phyloP scores from a whole-genome alignment of 257 asterid genomes.

The Rauvolfia tetraphylla region DNA sequence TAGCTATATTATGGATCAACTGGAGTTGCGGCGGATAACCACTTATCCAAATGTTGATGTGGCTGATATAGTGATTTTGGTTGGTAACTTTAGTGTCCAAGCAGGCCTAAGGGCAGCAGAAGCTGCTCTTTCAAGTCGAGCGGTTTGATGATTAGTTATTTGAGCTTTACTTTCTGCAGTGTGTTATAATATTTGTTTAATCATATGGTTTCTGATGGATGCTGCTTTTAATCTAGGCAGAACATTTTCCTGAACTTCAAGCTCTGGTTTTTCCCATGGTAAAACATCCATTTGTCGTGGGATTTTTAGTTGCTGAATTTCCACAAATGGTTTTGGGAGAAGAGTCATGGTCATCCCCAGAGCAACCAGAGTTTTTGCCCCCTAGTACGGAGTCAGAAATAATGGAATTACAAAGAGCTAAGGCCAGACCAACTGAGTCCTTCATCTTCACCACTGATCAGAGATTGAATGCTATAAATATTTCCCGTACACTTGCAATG shows the following conservation, averaged over 20 bases:
- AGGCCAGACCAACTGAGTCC: constrained; percentile 41
- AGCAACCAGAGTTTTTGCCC: constrained; percentile 42
- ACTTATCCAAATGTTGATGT: constrained; percentile 54
- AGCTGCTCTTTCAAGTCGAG: constrained; percentile 64
- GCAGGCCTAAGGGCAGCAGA: constrained; percentile 87
- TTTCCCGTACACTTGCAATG: constrained; percentile 76
- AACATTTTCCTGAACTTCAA: constrained; percentile 70
- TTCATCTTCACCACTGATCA: constrained; percentile 56
- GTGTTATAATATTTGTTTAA: neutral
- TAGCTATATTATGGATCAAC: constrained; percentile 86
- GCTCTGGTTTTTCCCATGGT: constrained; percentile 92
- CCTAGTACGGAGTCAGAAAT: constrained; percentile 35
- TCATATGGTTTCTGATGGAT: constrained; percentile 24
- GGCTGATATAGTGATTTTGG: constrained; percentile 74
- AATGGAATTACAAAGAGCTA: constrained; percentile 35
- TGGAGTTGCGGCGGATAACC: constrained; percentile 82
- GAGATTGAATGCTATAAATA: constrained; percentile 65
- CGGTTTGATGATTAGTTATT: constrained; percentile 37
- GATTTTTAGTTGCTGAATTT: constrained; percentile 90
- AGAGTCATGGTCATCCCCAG: constrained; percentile 35
- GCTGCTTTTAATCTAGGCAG: constrained; percentile 58
- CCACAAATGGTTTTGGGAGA: constrained; percentile 40
- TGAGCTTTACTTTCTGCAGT: neutral
- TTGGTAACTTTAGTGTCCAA: constrained; percentile 62
- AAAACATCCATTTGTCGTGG: constrained; percentile 91